These are phyloP conservation scores for Aspergillus aculeatus DNA, from an alignment of 2,329 filamentous ascomycete genomes.

Conservation along the genomic window DNA sequence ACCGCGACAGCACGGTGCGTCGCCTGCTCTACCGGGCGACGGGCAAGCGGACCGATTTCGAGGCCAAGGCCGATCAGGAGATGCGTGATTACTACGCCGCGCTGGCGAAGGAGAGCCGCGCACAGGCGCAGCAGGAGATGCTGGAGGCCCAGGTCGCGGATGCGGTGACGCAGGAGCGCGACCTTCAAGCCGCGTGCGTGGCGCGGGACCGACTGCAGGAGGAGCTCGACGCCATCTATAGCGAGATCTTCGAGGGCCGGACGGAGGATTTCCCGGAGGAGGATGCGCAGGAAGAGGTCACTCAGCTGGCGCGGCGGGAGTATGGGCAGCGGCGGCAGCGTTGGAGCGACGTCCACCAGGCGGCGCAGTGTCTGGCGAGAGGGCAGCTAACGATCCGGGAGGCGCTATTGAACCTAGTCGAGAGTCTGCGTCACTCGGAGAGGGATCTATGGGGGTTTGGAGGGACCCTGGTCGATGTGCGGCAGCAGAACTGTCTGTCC, in stretches of 20 bases:
- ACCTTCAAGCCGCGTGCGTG: background rate
- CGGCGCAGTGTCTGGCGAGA: conserved; percentile 4
- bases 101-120: background rate
- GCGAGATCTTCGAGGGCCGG: background rate
- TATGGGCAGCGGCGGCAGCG: background rate
- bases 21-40: conserved; percentile 5
- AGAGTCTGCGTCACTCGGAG: background rate
- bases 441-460: conserved; percentile 3
- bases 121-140: background rate
- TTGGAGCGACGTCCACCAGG: background rate
- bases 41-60: background rate
- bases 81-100: conserved; percentile 5
- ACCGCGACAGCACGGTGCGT: conserved; percentile 5
- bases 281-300: conserved; percentile 4
- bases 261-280: conserved; percentile 7
- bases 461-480: background rate
- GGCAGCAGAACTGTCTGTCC: background rate
- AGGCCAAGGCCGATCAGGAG: conserved; percentile 3
- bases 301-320: background rate
- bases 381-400: conserved; percentile 2
- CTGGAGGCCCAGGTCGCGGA: background rate
- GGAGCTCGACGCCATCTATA: conserved; percentile 5
- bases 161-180: background rate
- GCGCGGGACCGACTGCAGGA: background rate
- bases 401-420: background rate